These are phyloP conservation scores for Penicillium sp. DNA, from an alignment of 2,329 filamentous ascomycete species.

Conservation along the genomic window DNA sequence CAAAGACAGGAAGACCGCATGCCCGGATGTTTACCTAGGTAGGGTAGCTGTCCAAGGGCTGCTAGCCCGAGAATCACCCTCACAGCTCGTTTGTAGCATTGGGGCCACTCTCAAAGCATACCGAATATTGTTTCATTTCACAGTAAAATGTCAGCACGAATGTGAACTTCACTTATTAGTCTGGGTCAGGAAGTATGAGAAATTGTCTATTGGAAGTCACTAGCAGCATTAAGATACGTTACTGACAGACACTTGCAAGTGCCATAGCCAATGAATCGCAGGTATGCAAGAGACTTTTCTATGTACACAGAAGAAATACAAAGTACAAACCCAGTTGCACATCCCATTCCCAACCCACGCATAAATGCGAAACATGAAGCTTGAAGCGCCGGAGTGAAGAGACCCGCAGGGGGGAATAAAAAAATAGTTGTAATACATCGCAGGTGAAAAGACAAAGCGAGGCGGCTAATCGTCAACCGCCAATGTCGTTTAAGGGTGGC, in stretches of 20 bases:
- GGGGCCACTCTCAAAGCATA: no score
- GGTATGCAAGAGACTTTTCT: conserved; percentile 41
- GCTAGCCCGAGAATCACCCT: no score
- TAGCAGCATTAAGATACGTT: conserved; percentile 33
- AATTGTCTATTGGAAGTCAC: conserved; percentile 32
- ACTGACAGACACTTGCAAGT: conserved; percentile 26
- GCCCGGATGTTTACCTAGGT: not conserved
- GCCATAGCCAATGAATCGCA: conserved; percentile 31
- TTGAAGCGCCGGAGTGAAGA: conserved; percentile 49
- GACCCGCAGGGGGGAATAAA: conserved; percentile 31
- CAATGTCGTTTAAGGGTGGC: conserved; percentile 29
- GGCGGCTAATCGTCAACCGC: conserved; percentile 27
- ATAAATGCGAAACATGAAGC: conserved; percentile 43
- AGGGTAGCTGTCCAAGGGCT: not conserved
- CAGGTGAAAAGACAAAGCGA: conserved; percentile 31
- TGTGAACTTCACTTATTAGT: not conserved
- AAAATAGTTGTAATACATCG: conserved; percentile 43
- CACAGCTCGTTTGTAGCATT: not conserved
- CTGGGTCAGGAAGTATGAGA: conserved; percentile 4
- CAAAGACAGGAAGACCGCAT: not conserved
- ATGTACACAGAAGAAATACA: conserved; percentile 43
- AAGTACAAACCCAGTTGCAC: conserved; percentile 43
- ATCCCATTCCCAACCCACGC: conserved; percentile 41
- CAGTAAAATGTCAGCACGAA: not conserved
- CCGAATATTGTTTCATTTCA: not conserved